Percentiles rank a stretch among this genome's conserved stretches.
Conservation (phyloP, 352 stramenopile species). For the Pythium graminicola region DNA sequence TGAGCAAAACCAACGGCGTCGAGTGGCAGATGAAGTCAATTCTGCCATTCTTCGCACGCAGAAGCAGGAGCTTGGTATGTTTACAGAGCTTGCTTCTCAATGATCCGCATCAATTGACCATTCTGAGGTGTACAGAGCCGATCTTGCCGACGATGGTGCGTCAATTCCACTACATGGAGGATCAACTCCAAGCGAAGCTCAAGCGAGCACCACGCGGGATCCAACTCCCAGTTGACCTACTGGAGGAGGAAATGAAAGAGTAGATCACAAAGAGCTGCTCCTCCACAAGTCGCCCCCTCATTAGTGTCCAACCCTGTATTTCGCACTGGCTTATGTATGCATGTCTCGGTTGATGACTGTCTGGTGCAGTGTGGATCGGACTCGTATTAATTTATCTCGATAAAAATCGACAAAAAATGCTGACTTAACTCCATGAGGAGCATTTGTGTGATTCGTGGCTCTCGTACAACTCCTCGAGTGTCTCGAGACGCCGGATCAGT, state of each 20-base stretch:
- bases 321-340: neutral
- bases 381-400: conserved; percentile 32
- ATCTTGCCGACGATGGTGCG: conserved; percentile 71
- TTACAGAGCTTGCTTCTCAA: neutral
- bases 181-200: conserved; percentile 60
- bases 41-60: conserved; percentile 61
- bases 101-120: neutral
- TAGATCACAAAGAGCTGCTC: neutral
- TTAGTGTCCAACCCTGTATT: neutral
- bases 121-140: conserved; percentile 32
- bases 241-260: conserved; percentile 33
- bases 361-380: neutral
- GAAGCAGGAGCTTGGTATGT: conserved; percentile 63
- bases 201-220: conserved; percentile 47
- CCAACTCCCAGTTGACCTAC: conserved; percentile 5
- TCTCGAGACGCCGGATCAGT: conserved; percentile 41
- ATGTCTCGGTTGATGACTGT: conserved; percentile 2
- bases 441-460: neutral
- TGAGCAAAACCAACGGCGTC: conserved; percentile 52
- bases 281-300: neutral
- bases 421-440: neutral
- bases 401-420: conserved; percentile 17
- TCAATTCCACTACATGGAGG: conserved; percentile 73
- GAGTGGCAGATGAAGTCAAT: conserved; percentile 70
- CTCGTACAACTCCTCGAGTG: conserved; percentile 52